Percentiles rank a stretch among this genome's conserved stretches.
Evolutionary conservation across 306 rosid species (phyloP).

Genomic region (Quercus parvula): DNA sequence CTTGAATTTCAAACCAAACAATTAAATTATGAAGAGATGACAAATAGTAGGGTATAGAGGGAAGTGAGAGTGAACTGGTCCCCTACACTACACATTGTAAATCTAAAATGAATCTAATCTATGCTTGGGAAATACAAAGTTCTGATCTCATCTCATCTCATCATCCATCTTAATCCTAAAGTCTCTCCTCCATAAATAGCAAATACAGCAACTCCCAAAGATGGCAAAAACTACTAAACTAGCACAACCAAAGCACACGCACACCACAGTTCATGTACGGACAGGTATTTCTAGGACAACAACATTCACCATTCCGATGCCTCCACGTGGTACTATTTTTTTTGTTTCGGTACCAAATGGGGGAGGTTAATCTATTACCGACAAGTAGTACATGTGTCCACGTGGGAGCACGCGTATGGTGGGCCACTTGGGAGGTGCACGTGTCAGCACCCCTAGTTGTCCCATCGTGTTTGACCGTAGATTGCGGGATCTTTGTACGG

Average conservation of each 20-base stretch:
- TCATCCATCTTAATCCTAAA: too few species aligned
- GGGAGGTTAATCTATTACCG: slow-evolving; percentile 29
- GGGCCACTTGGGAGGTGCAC: slow-evolving; percentile 35
- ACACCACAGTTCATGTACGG: slow-evolving; percentile 20
- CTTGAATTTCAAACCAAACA: too few species aligned
- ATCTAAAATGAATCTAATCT: neutral
- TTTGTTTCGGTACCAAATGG: neutral
- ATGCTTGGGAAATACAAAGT: neutral
- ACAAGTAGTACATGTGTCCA: slow-evolving; percentile 46
- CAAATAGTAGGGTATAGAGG: too few species aligned
- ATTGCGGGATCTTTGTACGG: slow-evolving; percentile 67
- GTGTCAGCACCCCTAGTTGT: slow-evolving; percentile 39
- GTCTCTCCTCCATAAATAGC: slow-evolving; percentile 16
- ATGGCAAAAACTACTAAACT: slow-evolving; percentile 5
- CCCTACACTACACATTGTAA: too few species aligned
- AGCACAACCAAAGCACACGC: neutral
- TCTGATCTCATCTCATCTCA: neutral
- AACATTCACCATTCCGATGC: neutral
- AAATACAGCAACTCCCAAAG: slow-evolving; percentile 28
- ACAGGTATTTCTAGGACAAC: neutral
- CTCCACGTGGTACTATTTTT: slow-evolving; percentile 3
- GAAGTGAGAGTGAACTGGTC: too few species aligned
- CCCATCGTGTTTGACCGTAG: slow-evolving; percentile 34
- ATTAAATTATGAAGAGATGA: too few species aligned
- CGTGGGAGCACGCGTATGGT: slow-evolving; percentile 34